Base-by-base conservation (phyloP, 768 basidiomycete species). In the Calocybe cyanea region DNA sequence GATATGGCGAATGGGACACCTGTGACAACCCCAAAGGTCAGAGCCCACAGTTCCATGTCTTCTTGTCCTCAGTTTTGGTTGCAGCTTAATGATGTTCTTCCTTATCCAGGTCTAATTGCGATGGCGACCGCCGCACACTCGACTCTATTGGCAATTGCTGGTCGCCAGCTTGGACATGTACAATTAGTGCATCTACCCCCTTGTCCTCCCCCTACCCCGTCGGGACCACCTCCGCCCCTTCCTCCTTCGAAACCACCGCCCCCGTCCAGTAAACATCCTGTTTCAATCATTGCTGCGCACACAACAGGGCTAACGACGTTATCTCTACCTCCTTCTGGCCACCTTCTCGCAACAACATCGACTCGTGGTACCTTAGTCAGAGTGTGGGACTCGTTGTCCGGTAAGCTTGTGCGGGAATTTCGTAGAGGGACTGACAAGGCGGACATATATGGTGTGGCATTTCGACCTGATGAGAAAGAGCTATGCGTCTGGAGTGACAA, bases 401-500 rank as follows among this genome's bases (percentile, higher is more conserved):
- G 87, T 14, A 85, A 83, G 54, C 78, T 88, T 38, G 64, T 88
- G 18, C 75, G 83, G 37, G 92, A 94, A 61, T 75, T 96, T 21
- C 71, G 92, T 46, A 75, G 92, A 60, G 92, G 92, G 7, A 78
- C 86, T 14, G 93, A 96, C 63, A 85, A 89, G 57, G 92, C 92
- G 21, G 84, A 87, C 57, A 93, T 95, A 35, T 94, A 92, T 63
- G 90, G 90, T 2, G 86, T 93, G 15, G 84, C 86, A 10, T 92
- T 94, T 63, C 77, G 92, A 30, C 83, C 81, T 3, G 91, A 92
- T 54, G 93, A 94, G 57, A 77, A 75, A 46, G 89, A 92, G 54
- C 68, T 95, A 0, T 90, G 88, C 57, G 92, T 90, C 8, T 92
- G 91, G 86, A 93, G 91, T 59, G 92, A 96, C 63, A 96, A 96